A percentile compares a stretch with the other conserved stretches of the same genome.
Evolutionary conservation across 108 stramenopile species (phyloP).

Genomic region (Chaetoceros muelleri): DNA sequence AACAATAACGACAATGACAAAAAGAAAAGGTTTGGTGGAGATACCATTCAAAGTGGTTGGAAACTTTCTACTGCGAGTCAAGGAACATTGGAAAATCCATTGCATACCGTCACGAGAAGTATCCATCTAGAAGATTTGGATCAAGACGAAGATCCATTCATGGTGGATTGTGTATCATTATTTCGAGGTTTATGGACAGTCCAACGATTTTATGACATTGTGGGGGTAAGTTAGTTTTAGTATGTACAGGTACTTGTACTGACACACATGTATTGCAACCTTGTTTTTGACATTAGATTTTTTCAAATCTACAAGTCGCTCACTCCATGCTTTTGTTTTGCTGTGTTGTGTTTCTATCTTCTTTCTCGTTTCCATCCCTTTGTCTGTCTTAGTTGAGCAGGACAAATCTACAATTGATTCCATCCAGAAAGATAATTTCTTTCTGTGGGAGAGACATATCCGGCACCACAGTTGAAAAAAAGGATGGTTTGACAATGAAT

Average conservation of each 20-base stretch:
- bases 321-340: no score
- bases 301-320: no score
- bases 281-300: no score
- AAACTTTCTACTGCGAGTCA: background rate
- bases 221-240: background rate
- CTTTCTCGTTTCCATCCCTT: background rate
- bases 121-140: constrained; percentile 2
- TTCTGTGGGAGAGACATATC: background rate
- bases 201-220: background rate
- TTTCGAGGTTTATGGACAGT: background rate
- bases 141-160: constrained; percentile 3
- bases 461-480: background rate
- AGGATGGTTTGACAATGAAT: constrained; percentile 27
- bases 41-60: no score
- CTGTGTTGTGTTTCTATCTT: background rate
- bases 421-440: background rate
- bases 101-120: background rate
- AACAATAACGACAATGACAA: background rate
- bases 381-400: background rate
- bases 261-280: no score
- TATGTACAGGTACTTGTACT: no score
- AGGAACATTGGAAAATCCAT: constrained; percentile 1
- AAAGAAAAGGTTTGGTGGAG: no score
- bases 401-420: background rate
- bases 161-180: background rate